Base-by-base conservation (phyloP, 306 rosid species). In the Coriaria nepalensis region DNA sequence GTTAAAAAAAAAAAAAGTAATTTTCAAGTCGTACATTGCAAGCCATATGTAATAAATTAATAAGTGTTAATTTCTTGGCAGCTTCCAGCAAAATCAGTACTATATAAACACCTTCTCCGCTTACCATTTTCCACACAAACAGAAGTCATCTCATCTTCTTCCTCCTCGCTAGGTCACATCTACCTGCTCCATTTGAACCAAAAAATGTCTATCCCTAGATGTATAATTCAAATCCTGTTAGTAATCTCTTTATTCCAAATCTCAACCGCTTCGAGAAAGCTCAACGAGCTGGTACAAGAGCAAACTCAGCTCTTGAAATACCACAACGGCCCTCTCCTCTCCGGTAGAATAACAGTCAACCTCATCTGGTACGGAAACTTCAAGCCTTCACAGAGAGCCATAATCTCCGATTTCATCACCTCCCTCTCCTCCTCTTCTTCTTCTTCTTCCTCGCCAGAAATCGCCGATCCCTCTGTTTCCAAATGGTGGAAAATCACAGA, bases 401-500 rank as follows among this genome's bases (percentile, higher is more conserved):
- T 74, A 0, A 2, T 78, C 11, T 62, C 81, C 0, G 78, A 78
- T 37, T 36, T 78, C 93, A 4, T 87, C 6, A 60, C 71, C 53
- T 82, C 96, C 4, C 49, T 87, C 0, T 60, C 85, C 29, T 20
- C 29, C 0, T 47, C 46, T 0, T 47, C 61, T 7, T 20, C 29
- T 0, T 47, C 46, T 0, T 47, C 61, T 7, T 56, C 71, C 0
- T 10, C 56, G 0, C 5, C 67, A 0, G 56, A 56, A 0, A 37
- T 40, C 53, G 47, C 4, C 43, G 57, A 67, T 8, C 96, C 96
- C 0, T 75, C 92, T 4, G 94, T 87, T 44, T 57, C 84, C 37
- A 8, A 73, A 4, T 87, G 96, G 96, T 87, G 96, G 96, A 79
- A 73, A 55, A 70, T 68, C 37, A 87, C 92, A 0, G 96, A 77